A percentile compares a stretch with the other conserved stretches of the same genome.
Conservation (phyloP, 2,329 filamentous ascomycete species). For the Fusarium protoensiforme region DNA sequence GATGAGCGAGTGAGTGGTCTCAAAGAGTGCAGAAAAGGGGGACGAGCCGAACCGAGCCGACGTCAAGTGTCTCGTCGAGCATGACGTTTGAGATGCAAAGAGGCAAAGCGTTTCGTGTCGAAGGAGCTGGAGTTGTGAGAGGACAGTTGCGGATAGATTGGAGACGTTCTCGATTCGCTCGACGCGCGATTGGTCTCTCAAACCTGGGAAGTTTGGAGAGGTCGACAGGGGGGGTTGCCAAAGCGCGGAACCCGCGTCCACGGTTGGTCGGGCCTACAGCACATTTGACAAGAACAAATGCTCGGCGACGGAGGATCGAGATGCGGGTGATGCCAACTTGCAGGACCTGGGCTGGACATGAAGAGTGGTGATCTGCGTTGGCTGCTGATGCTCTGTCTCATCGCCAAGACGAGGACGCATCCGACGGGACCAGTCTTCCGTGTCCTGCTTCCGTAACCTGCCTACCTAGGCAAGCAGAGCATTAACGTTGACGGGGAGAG, state of each 20-base stretch:
- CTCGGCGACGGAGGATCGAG: not conserved
- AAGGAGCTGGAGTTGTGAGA: not conserved
- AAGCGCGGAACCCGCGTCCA: not conserved
- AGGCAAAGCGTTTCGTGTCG: not conserved
- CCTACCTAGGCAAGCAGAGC: not conserved
- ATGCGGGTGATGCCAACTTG: conserved; percentile 24
- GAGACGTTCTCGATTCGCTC: not conserved
- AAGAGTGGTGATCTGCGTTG: conserved; percentile 20
- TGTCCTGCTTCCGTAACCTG: not conserved
- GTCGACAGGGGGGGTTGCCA: not conserved
- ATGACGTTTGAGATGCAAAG: conserved; percentile 10
- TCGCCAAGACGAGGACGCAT: conserved; percentile 22
- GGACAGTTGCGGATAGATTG: conserved; percentile 15
- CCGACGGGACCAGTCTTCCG: not conserved
- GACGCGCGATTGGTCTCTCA: conserved; percentile 5
- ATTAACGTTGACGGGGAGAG: not conserved
- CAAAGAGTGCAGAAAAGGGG: conserved; percentile 16
- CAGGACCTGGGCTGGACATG: conserved; percentile 7
- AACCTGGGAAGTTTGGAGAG: conserved; percentile 4
- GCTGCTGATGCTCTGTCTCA: conserved; percentile 8
- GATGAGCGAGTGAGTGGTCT: not conserved
- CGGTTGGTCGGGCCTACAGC: conserved; percentile 3
- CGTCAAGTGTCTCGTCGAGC: conserved; percentile 9
- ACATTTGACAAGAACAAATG: not conserved
- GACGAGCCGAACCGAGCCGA: conserved; percentile 29